Base-by-base conservation (phyloP, 2,329 filamentous ascomycete species). In the Cryphonectria carpinicola region DNA sequence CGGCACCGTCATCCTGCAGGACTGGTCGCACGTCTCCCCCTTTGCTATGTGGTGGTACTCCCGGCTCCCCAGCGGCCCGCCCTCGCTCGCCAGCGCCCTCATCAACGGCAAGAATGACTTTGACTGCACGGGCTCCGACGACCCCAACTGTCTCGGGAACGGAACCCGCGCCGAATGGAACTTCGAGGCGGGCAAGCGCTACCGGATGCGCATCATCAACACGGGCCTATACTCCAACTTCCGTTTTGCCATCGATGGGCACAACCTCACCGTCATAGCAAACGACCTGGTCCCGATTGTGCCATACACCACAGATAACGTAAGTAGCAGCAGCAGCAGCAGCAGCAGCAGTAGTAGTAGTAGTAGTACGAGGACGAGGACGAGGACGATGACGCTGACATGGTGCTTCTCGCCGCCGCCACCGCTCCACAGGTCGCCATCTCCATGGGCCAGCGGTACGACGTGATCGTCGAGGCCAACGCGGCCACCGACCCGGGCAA, bases 241-340 rank as follows among this genome's bases (percentile, higher is more conserved):
- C 76, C 81, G 82, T 69, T 87, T 88, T 73, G 81, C 80, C 32
- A 86, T 88, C 70, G 86, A 88, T 76, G 83, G 85, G 66, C 89
- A 91, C 76, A 83, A 76, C 0, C 76, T 91, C 74, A 85, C 81
- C 0, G 87, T 91, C 56, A 88, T 91, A 52, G 82, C 84, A 0
- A 80, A 78, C 28, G 89, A 90, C 70, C 78, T 90, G 5, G 85
- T 90, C 0, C 86, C 88, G 1, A 82, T 91, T 25, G 74, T 81
- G 35, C 88, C 88, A 0, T 91, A 85, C 70, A 78, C 79, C 0
- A 84, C 87, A 0, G 80, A 82, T 0, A 80, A 79, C 25, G 61
- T 88, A 3, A 13, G 43, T 46, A 32, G 3, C 4, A 32, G 32
- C 3, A 32, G 32, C 3, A 32, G 32, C 32, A 32, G 28, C 28